Base-by-base conservation (phyloP, 129 eudicot species). In the Deinandra increscens region DNA sequence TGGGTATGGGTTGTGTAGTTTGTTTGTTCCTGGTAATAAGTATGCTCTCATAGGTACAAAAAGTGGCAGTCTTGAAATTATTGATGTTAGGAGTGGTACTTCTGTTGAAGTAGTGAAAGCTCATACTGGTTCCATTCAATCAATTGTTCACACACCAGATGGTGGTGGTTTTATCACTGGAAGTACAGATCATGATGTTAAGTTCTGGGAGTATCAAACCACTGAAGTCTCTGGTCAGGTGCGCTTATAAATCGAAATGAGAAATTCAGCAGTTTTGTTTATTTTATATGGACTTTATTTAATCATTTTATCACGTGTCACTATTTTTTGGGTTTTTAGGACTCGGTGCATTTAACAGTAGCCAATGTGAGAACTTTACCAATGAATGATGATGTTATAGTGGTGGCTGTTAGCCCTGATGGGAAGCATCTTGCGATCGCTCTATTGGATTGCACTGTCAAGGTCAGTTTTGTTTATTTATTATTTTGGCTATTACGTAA, bases 161-260 rank as follows among this genome's bases (percentile, higher is more conserved):
- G 93, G 90, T 61, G 76, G 75, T 60, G 96, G 99, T 70, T 87
- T 93, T 83, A 85, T 94, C 54, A 89, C 99, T 34, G 99, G 97
- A 44, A 87, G 99, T 78, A 42, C 86, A 49, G 99, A 94, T 79
- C 90, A 85, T 41, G 99, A 94, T 81, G 95, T 94, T 71, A 94
- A 94, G 84, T 87, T 94, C 70, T 94, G 99, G 99, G 95, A 89
- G 71, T 94, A 87, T 74, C 86, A 74, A 76, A 86, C 81, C 26
- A 65, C 75, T 9, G 80, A 84, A 58, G 81, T 69, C 44, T 19
- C 89, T 60, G 95, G 94, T 59, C 89, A 88, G 75, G 97, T 91
- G 69, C 45, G 82, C 74, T 73, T 60, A 33, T 34, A 72, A 71
- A 60, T 64, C 14, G 13, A 15, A 14, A 46, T 31, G 19, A 58